Conservation (phyloP, 169 alveolate species). For the Plasmodium ovale region DNA sequence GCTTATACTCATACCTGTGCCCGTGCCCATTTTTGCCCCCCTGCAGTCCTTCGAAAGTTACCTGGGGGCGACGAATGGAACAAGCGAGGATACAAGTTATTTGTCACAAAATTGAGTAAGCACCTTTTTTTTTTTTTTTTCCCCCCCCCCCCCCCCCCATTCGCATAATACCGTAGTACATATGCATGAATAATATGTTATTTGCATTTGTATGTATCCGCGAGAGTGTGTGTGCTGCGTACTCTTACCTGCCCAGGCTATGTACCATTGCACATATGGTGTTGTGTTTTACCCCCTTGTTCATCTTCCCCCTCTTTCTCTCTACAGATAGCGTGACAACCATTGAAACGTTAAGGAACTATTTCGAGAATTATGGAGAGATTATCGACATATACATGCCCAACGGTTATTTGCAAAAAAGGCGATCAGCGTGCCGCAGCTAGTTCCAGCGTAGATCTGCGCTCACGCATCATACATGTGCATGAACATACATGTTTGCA, state of each 20-base stretch:
- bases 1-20: background rate
- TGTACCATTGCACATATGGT: background rate
- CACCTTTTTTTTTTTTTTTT: background rate
- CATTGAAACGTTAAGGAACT: constrained; percentile 43
- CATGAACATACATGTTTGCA: too few relatives aligned
- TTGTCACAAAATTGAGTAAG: constrained; percentile 58
- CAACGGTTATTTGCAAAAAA: constrained; percentile 21
- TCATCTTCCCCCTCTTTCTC: background rate
- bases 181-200: too few relatives aligned
- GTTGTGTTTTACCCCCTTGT: background rate
- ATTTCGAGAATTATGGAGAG: constrained; percentile 52
- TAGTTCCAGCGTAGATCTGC: background rate
- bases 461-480: background rate
- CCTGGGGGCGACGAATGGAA: constrained; percentile 73
- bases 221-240: too few relatives aligned
- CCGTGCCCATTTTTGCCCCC: background rate
- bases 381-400: constrained; percentile 72
- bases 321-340: constrained; percentile 56
- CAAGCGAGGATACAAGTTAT: constrained; percentile 58
- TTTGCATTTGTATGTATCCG: too few relatives aligned
- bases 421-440: background rate
- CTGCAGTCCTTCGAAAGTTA: constrained; percentile 27
- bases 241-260: too few relatives aligned
- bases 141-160: too few relatives aligned
- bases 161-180: background rate